Evolutionary conservation across 331 rosid genomes (phyloP), one percentile per base, ranked within the genome.

Genomic region (Spiraea crenata): DNA sequence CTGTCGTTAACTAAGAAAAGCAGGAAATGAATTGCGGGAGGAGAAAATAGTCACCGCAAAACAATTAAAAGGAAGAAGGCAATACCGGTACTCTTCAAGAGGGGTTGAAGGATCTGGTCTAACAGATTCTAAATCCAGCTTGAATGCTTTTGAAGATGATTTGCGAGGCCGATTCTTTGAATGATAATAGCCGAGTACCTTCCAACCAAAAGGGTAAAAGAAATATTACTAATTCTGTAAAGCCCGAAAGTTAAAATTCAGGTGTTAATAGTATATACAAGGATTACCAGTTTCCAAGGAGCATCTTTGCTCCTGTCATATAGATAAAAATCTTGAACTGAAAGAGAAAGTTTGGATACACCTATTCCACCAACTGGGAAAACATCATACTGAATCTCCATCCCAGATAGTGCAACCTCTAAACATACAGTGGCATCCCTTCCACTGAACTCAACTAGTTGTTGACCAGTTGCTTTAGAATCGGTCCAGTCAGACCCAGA

Each of bases 71-170:
- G 39, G 49, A 49, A 63, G 39, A 57, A 50, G n/a, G 65, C 31
- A 74, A 50, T 80, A 91, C 99, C 97, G 89, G 74, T 89, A 91
- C 82, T 93, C 99, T 86, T 93, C 99, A 69, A 93, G 99, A 60
- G 99, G 97, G 55, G 88, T 89, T 65, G 70, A 63, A 74, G 99
- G 97, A 87, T 93, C 96, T 59, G 97, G 99, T 82, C 97, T 91
- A 62, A 93, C 93, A 37, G 93, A 89, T 82, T 93, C 97, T 84
- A 93, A 87, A 76, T 91, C 97, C 84, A 93, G 80, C 83, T 88
- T 91, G 74, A 91, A 83, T 85, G 93, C 96, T 82, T 86, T 91
- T 7, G 99, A 87, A 72, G 82, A 85, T 39, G 96, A 91, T 75
- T 89, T 81, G 73, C 91, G 88, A 70, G 99, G 99, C 77, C 67